phyloP scores from a whole-genome alignment of 148 eudicot species.

The Nepenthes gracilis region DNA sequence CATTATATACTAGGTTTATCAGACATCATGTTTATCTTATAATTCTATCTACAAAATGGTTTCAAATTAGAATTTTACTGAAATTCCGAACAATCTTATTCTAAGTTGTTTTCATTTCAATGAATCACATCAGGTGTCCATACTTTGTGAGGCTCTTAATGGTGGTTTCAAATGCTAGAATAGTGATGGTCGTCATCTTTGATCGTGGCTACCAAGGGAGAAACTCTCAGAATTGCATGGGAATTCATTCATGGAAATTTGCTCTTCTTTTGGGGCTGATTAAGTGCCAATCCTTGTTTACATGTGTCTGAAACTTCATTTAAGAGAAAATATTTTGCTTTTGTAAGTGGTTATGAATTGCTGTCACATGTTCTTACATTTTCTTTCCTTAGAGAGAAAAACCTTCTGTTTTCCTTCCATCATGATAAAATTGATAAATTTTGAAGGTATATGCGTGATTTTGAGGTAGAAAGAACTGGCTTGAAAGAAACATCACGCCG shows the following conservation, averaged over 20 bases:
- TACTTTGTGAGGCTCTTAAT: background rate
- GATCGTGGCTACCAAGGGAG: conserved; percentile 81
- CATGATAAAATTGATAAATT: conserved; percentile 4
- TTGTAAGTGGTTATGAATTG: background rate
- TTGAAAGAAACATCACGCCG: conserved; percentile 78
- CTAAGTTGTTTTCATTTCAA: conserved; percentile 2
- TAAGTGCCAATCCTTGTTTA: conserved; percentile 29
- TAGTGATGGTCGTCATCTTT: conserved; percentile 91
- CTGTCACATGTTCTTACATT: background rate
- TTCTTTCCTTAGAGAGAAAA: background rate
- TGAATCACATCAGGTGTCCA: background rate
- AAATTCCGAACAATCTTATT: background rate
- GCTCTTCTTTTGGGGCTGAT: conserved; percentile 84
- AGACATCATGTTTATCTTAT: too few species aligned
- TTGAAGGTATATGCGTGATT: conserved; percentile 84
- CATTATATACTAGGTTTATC: too few species aligned
- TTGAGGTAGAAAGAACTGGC: conserved; percentile 93
- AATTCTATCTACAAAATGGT: too few species aligned
- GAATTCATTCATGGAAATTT: conserved; percentile 81
- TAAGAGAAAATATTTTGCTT: too few species aligned
- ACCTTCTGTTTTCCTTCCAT: conserved; percentile 3
- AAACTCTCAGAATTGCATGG: conserved; percentile 94
- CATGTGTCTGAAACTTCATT: conserved; percentile 2
- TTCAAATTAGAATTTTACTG: too few species aligned
- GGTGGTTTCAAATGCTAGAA: conserved; percentile 39